These are phyloP conservation scores for Leccinum pallidistipes DNA, from an alignment of 1,284 basidiomycete species.

Conservation along the genomic window DNA sequence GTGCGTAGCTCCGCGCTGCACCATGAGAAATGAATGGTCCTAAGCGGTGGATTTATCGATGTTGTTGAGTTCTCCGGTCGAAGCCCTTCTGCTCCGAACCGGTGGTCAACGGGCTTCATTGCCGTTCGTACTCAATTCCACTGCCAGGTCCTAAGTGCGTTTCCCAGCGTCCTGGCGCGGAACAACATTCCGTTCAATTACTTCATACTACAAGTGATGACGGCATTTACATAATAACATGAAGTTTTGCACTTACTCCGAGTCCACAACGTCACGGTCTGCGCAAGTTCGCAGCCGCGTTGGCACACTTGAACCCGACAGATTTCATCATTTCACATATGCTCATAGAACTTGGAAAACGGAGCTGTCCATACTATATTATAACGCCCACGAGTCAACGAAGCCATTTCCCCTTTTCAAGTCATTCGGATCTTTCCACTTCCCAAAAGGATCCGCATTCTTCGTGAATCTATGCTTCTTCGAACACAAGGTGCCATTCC, in stretches of 20 bases:
- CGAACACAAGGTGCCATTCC: conserved; percentile 3
- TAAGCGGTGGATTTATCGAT: neutral
- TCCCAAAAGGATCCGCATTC: conserved; percentile 26
- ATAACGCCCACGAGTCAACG: conserved; percentile 11
- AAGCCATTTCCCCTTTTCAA: conserved; percentile 8
- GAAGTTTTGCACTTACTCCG: neutral
- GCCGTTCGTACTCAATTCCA: conserved; percentile 2
- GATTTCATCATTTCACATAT: conserved; percentile 21
- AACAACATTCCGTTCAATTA: conserved; percentile 8
- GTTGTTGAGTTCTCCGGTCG: neutral
- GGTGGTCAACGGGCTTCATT: neutral
- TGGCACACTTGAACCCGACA: conserved; percentile 21
- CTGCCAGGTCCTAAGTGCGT: neutral
- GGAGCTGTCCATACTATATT: neutral
- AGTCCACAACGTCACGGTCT: neutral
- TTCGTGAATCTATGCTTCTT: conserved; percentile 1
- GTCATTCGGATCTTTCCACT: conserved; percentile 9
- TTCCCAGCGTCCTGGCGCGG: conserved; percentile 4
- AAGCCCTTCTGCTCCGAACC: neutral
- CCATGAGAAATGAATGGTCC: conserved; percentile 20
- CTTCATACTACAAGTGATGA: conserved; percentile 7
- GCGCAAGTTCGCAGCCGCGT: conserved; percentile 19
- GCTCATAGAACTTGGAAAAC: neutral
- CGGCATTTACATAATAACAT: conserved; percentile 22
- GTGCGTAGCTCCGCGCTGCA: conserved; percentile 19